Evolutionary conservation across 2,329 filamentous ascomycete species (phyloP).

Genomic region (Anisogramma anomala): DNA sequence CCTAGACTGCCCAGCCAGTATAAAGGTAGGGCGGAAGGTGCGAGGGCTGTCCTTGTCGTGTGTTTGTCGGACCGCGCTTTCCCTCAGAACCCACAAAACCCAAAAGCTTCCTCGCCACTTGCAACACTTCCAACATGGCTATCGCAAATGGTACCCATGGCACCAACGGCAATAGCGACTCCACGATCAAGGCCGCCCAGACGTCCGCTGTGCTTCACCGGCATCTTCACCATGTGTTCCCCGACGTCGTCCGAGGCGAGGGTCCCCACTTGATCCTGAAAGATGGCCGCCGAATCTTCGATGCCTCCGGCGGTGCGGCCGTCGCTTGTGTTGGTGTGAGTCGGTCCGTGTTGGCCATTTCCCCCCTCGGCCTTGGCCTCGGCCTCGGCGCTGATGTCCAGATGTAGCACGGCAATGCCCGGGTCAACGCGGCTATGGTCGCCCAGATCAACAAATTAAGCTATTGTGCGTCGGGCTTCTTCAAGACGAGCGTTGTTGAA

Average conservation of each 20-base stretch:
- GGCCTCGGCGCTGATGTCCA: not conserved
- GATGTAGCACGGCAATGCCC: slow-evolving; percentile 26
- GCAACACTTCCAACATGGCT: not conserved
- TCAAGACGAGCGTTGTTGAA: slow-evolving; percentile 29
- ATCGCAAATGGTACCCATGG: not conserved
- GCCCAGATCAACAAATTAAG: slow-evolving; percentile 29
- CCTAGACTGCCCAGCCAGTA: too few species aligned
- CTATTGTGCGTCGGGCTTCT: slow-evolving; percentile 33
- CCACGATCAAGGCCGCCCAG: not conserved
- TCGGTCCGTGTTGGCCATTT: slow-evolving; percentile 16
- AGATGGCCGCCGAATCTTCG: slow-evolving; percentile 31
- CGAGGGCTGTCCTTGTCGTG: not conserved
- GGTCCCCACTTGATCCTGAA: slow-evolving; percentile 29
- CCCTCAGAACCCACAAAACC: too few species aligned
- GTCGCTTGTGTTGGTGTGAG: slow-evolving; percentile 33
- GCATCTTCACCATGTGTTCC: slow-evolving; percentile 25
- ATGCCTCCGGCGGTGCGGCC: slow-evolving; percentile 34
- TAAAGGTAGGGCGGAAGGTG: not conserved
- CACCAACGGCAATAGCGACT: not conserved
- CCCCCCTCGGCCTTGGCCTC: not conserved
- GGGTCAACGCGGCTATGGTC: slow-evolving; percentile 29
- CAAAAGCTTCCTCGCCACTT: not conserved
- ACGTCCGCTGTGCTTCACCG: slow-evolving; percentile 29
- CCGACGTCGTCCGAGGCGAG: slow-evolving; percentile 22
- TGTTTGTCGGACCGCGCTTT: not conserved